Evolutionary conservation across 1,284 basidiomycete genomes (phyloP).

Genomic region (Ganoderma meredithae): DNA sequence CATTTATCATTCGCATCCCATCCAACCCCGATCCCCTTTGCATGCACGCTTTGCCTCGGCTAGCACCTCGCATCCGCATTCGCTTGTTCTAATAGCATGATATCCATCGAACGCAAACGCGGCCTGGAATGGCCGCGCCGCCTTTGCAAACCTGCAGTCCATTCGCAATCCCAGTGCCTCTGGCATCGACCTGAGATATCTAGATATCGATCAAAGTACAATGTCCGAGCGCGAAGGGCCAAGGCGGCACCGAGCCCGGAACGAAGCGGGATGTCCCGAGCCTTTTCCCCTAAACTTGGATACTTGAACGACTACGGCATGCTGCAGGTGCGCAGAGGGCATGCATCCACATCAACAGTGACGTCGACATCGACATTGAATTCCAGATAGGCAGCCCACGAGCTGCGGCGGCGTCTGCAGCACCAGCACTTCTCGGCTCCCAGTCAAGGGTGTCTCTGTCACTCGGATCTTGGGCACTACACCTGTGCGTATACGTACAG

Average conservation of each 20-base stretch:
- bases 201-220: no score
- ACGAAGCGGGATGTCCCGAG: neutral
- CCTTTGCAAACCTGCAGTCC: neutral
- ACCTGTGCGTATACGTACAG: neutral
- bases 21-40: neutral
- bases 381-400: neutral
- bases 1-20: neutral
- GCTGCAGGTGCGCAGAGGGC: neutral
- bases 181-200: no score
- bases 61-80: conserved; percentile 11
- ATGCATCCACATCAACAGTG: neutral
- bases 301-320: neutral
- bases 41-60: conserved; percentile 7
- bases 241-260: neutral
- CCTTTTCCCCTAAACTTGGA: neutral
- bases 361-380: neutral
- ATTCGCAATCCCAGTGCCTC: neutral
- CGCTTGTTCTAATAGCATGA: neutral
- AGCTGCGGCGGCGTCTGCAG: neutral
- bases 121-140: conserved; percentile 23
- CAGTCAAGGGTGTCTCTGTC: no score
- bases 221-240: neutral
- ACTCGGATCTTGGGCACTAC: neutral
- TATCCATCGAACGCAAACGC: neutral
- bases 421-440: neutral